Conservation (phyloP, 2,329 filamentous ascomycete species). For the Pseudogymnoascus sp. region DNA sequence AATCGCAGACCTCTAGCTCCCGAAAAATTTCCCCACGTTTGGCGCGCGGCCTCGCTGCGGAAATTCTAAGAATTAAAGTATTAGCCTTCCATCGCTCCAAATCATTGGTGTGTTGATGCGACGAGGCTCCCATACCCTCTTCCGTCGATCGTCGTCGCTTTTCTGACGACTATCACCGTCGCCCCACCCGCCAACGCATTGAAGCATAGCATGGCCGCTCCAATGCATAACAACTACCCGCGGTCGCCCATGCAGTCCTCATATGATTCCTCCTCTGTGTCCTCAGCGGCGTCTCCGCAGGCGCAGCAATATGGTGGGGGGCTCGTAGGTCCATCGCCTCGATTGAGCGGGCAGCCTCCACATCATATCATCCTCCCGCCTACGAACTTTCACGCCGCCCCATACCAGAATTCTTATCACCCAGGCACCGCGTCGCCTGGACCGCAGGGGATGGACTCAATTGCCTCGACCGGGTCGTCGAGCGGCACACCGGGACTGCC, state of each 20-base stretch:
- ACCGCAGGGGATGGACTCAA: conserved; percentile 46
- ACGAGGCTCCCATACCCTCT: neutral
- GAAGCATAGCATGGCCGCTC: conserved; percentile 41
- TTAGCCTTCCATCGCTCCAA: neutral
- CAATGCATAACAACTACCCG: conserved; percentile 48
- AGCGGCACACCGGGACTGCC: conserved; percentile 43
- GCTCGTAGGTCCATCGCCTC: conserved; percentile 43
- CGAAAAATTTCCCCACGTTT: neutral
- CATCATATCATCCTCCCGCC: conserved; percentile 46
- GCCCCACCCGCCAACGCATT: neutral
- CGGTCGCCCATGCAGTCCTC: conserved; percentile 55
- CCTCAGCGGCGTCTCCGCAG: conserved; percentile 51
- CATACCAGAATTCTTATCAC: conserved; percentile 24
- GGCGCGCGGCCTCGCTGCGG: neutral
- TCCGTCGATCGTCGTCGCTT: neutral
- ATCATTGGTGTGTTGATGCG: neutral
- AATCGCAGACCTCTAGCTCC: neutral
- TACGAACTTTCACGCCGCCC: conserved; percentile 32
- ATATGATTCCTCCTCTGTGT: conserved; percentile 56
- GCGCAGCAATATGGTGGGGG: conserved; percentile 44
- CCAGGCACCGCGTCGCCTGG: conserved; percentile 24
- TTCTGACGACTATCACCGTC: neutral
- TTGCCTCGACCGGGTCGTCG: conserved; percentile 50
- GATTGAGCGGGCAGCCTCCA: conserved; percentile 41
- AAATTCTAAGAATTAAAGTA: neutral